These are phyloP conservation scores for Hypoxylon sp. DNA, from an alignment of 2,329 filamentous ascomycete genomes.

Conservation along the genomic window DNA sequence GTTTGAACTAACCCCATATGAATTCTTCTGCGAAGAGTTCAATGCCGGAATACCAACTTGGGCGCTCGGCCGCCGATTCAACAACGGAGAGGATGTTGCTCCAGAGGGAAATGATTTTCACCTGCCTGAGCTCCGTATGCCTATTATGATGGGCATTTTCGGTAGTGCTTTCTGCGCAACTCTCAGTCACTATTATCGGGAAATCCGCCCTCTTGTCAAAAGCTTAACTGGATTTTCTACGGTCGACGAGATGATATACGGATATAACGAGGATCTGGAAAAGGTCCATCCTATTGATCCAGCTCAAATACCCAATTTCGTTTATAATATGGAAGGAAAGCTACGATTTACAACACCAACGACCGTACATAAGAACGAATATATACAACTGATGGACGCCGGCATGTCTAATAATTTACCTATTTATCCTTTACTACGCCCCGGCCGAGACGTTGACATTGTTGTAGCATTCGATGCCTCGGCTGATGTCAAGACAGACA, in stretches of 20 bases:
- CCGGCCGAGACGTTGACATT: slow-evolving; percentile 87
- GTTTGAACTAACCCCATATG: slow-evolving; percentile 95
- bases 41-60: slow-evolving; percentile 92
- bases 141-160: slow-evolving; percentile 91
- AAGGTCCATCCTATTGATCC: slow-evolving; percentile 96
- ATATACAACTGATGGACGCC: slow-evolving; percentile 91
- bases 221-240: slow-evolving; percentile 77
- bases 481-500: slow-evolving; percentile 90
- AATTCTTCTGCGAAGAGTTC: slow-evolving; percentile 94
- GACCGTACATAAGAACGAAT: slow-evolving; percentile 73
- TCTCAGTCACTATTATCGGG: slow-evolving; percentile 93
- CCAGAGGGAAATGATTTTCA: slow-evolving; percentile 69
- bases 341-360: slow-evolving; percentile 81
- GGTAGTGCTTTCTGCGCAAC: slow-evolving; percentile 97
- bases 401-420: slow-evolving; percentile 99
- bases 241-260: slow-evolving; percentile 84
- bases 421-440: slow-evolving; percentile 90
- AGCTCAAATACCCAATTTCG: slow-evolving; percentile 88
- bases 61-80: slow-evolving; percentile 86
- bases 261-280: slow-evolving; percentile 81
- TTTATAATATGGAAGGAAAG: slow-evolving; percentile 78
- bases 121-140: slow-evolving; percentile 83
- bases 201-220: slow-evolving; percentile 83
- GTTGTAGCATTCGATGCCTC: slow-evolving; percentile 94
- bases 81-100: slow-evolving; percentile 72